A percentile compares a stretch with the other conserved stretches of the same genome.
These are phyloP conservation scores for Luzula sylvatica DNA, from an alignment of 176 grass and related monocot genomes.

Conservation along the genomic window DNA sequence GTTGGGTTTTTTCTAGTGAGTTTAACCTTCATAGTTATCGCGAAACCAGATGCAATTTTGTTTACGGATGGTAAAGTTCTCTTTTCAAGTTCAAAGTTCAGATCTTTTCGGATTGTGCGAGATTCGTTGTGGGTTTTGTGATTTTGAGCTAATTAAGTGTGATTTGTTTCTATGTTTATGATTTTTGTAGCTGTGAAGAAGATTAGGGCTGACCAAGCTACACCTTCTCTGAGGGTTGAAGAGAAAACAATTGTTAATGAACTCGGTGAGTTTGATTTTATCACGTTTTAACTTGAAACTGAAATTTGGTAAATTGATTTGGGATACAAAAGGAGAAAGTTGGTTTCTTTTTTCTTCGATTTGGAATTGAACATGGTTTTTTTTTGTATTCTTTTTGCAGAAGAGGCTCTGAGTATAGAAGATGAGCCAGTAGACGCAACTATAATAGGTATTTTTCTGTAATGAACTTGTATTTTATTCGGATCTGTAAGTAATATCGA, in stretches of 20 bases:
- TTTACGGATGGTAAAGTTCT: constrained; percentile 25
- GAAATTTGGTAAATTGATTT: background rate
- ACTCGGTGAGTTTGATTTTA: constrained; percentile 12
- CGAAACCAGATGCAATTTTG: constrained; percentile 59
- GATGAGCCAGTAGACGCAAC: background rate
- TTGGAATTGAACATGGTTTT: background rate
- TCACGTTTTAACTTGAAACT: background rate
- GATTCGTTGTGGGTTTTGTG: background rate
- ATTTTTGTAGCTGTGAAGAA: constrained; percentile 11
- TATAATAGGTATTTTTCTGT: constrained; percentile 12
- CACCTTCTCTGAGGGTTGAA: constrained; percentile 22
- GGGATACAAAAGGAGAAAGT: background rate
- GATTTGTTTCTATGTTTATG: background rate
- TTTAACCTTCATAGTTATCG: constrained; percentile 66
- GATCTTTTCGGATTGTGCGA: background rate
- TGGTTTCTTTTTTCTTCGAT: background rate
- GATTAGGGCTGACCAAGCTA: constrained; percentile 29
- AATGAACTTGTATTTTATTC: background rate
- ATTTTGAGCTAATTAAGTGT: background rate
- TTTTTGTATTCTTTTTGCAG: constrained; percentile 2
- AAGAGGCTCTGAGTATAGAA: background rate
- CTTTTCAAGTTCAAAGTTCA: background rate
- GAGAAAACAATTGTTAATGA: constrained; percentile 4
- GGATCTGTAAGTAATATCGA: constrained; percentile 8
- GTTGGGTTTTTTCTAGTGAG: constrained; percentile 71